A percentile compares a stretch with the other conserved stretches of the same genome.
Conservation (phyloP, 352 stramenopile species). For the Pythium aquatile region DNA sequence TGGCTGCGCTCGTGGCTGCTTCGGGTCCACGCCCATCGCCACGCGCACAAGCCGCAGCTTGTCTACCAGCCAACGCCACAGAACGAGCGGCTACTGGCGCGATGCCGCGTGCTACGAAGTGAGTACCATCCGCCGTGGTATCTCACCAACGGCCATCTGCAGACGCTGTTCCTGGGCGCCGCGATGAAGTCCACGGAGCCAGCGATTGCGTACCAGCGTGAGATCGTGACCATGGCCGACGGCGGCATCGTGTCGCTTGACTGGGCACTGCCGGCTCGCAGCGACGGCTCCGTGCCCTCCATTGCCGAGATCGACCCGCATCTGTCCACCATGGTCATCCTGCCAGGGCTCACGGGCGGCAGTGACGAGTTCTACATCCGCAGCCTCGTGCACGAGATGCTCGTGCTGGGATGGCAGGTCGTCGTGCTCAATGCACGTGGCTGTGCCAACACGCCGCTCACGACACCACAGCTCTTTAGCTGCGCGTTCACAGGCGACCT, state of each 20-base stretch:
- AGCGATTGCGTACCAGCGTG: slow-evolving; percentile 45
- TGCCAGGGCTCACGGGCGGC: slow-evolving; percentile 58
- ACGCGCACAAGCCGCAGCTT: slow-evolving; percentile 37
- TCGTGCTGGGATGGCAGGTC: slow-evolving; percentile 53
- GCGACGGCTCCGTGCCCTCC: slow-evolving; percentile 13
- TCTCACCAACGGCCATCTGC: slow-evolving; percentile 56
- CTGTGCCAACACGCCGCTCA: slow-evolving; percentile 60
- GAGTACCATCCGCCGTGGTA: slow-evolving; percentile 62
- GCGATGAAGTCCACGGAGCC: slow-evolving; percentile 38
- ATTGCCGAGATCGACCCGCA: slow-evolving; percentile 32
- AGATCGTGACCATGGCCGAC: slow-evolving; percentile 56
- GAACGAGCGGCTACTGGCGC: slow-evolving; percentile 40
- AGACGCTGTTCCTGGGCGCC: slow-evolving; percentile 48
- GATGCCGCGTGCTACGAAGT: slow-evolving; percentile 38
- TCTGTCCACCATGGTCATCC: slow-evolving; percentile 45
- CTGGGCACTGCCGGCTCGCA: slow-evolving; percentile 50
- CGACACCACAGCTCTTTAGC: slow-evolving; percentile 62
- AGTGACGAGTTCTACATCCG: slow-evolving; percentile 72
- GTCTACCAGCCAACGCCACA: slow-evolving; percentile 35
- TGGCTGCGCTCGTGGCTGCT: slow-evolving; percentile 20
- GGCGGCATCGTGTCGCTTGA: slow-evolving; percentile 76
- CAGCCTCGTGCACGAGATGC: slow-evolving; percentile 39
- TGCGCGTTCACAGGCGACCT: slow-evolving; percentile 73
- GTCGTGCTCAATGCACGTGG: slow-evolving; percentile 74
- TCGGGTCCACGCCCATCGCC: slow-evolving; percentile 32